These are phyloP conservation scores for Straminergon stramineum DNA, from an alignment of 225 moss, liverwort and hornwort genomes.

Conservation along the genomic window DNA sequence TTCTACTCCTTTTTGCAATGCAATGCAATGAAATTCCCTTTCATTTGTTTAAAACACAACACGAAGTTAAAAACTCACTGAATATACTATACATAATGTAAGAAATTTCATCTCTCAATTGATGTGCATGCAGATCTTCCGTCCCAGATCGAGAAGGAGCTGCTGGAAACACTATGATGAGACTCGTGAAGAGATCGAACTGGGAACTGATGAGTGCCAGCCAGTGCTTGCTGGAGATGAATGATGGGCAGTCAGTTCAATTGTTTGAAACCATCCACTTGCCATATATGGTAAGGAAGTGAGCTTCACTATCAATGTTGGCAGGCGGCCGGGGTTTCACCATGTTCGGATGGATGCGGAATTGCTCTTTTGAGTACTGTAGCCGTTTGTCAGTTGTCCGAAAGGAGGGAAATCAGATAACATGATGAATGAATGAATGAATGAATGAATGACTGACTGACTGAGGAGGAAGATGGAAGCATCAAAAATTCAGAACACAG, in stretches of 20 bases:
- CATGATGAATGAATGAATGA: no score
- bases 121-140: neutral
- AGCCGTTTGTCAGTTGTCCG: neutral
- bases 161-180: neutral
- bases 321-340: neutral
- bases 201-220: neutral
- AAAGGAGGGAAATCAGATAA: neutral
- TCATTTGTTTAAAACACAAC: no score
- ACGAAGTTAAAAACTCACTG: no score
- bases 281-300: neutral
- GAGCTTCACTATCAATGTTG: neutral
- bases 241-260: neutral
- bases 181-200: neutral
- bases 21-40: no score
- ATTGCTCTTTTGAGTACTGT: neutral
- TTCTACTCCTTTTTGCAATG: no score
- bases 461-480: neutral
- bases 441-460: no score
- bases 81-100: no score
- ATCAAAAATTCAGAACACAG: neutral
- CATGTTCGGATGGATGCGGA: neutral
- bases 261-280: neutral
- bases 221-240: neutral
- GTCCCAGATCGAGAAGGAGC: neutral
- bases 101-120: neutral